These are phyloP conservation scores for Madurella mycetomatis DNA, from an alignment of 2,329 filamentous ascomycete genomes.

Conservation along the genomic window DNA sequence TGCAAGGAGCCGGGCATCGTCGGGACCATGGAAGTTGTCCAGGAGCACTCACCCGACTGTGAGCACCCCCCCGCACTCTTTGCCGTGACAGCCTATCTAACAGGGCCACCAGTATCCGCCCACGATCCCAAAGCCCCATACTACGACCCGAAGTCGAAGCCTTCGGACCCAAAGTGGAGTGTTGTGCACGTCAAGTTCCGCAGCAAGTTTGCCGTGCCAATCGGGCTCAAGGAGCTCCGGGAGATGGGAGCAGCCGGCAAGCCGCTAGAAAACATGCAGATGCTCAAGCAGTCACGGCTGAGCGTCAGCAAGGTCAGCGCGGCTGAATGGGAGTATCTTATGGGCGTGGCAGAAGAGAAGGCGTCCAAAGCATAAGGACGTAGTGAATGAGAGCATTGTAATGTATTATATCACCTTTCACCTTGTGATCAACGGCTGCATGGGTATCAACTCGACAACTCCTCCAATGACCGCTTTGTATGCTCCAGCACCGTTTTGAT, in stretches of 20 bases:
- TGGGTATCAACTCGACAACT: slow-evolving; percentile 23
- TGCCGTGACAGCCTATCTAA: neutral
- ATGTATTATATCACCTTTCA: neutral
- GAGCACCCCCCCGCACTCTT: slow-evolving; percentile 28
- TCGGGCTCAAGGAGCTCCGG: slow-evolving; percentile 69
- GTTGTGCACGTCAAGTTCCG: slow-evolving; percentile 85
- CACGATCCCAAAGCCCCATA: slow-evolving; percentile 72
- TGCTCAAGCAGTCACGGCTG: slow-evolving; percentile 74
- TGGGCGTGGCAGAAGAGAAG: slow-evolving; percentile 46
- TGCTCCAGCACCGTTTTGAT: slow-evolving; percentile 53
- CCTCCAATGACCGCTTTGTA: slow-evolving; percentile 39
- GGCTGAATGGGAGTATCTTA: slow-evolving; percentile 62
- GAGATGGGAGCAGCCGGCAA: slow-evolving; percentile 51
- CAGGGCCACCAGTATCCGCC: slow-evolving; percentile 52
- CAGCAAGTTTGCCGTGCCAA: slow-evolving; percentile 69
- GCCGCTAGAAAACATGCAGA: slow-evolving; percentile 70
- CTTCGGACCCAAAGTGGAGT: slow-evolving; percentile 73
- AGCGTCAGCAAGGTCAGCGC: slow-evolving; percentile 69
- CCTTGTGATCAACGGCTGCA: neutral
- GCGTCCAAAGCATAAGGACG: slow-evolving; percentile 20
- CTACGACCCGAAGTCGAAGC: slow-evolving; percentile 72
- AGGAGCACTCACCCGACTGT: slow-evolving; percentile 78
- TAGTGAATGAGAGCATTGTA: neutral
- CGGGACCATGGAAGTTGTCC: slow-evolving; percentile 83
- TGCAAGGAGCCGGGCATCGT: slow-evolving; percentile 85